These are phyloP conservation scores for Athelia sp. DNA, from an alignment of 1,284 basidiomycete genomes.

Conservation along the genomic window DNA sequence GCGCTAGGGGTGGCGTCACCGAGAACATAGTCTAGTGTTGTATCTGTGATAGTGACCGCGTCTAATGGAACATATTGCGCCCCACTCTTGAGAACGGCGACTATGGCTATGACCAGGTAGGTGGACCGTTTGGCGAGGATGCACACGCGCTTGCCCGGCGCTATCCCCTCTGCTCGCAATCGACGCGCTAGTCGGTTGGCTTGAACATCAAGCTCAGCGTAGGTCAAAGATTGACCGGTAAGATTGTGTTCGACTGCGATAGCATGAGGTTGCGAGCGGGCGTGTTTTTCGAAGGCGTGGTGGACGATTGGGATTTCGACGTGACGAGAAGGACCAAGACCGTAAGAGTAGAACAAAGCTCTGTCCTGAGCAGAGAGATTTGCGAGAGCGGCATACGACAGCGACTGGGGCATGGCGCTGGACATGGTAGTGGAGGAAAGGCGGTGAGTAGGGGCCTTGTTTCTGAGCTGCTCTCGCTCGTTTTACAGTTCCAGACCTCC, in stretches of 20 bases:
- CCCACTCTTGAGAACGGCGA: constrained; percentile 51
- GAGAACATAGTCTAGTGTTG: constrained; percentile 48
- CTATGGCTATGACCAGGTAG: constrained; percentile 48
- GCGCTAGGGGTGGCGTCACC: constrained; percentile 38
- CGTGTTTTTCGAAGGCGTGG: constrained; percentile 48
- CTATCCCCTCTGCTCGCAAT: constrained; percentile 39
- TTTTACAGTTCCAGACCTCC: too few relatives aligned
- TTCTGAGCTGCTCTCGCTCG: too few relatives aligned
- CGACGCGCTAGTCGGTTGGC: constrained; percentile 43
- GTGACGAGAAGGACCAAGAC: neutral
- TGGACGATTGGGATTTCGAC: neutral
- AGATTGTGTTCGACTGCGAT: constrained; percentile 45
- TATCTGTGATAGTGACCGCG: constrained; percentile 50
- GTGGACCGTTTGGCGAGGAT: constrained; percentile 51
- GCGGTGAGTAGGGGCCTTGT: neutral
- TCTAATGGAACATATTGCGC: constrained; percentile 55
- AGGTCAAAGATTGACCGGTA: constrained; percentile 40
- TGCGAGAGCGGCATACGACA: neutral
- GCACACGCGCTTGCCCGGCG: constrained; percentile 45
- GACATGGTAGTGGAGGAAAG: too few relatives aligned
- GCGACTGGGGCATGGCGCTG: neutral
- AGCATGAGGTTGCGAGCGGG: constrained; percentile 31
- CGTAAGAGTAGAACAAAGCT: neutral
- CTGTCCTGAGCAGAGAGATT: neutral
- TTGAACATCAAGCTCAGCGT: constrained; percentile 41